phyloP scores from a whole-genome alignment of 768 basidiomycete genomes.

The Strobilomyces dryophilus region DNA sequence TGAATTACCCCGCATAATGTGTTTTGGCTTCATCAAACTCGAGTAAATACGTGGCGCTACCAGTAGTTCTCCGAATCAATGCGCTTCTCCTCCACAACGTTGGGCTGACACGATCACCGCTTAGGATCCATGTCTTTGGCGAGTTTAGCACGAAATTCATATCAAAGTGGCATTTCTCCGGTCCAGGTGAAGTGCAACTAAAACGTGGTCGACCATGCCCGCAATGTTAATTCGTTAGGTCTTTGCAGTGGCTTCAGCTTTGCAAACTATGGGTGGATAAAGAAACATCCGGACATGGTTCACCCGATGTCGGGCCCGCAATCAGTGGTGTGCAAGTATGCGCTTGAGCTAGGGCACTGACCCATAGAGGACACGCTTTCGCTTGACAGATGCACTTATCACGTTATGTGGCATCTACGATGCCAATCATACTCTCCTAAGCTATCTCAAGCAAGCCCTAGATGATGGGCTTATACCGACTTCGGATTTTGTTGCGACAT shows the following conservation, averaged over 20 bases:
- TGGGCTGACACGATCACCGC: not conserved
- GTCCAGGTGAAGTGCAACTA: slow-evolving; percentile 45
- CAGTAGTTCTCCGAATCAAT: too few species aligned
- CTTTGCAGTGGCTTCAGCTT: slow-evolving; percentile 60
- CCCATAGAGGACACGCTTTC: not conserved
- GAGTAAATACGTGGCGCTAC: too few species aligned
- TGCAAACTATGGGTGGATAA: slow-evolving; percentile 60
- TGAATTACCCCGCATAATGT: not conserved
- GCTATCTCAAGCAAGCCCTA: slow-evolving; percentile 61
- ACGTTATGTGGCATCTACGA: slow-evolving; percentile 64
- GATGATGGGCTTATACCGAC: slow-evolving; percentile 53
- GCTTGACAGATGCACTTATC: slow-evolving; percentile 59
- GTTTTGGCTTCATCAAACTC: not conserved
- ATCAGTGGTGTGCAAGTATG: slow-evolving; percentile 49
- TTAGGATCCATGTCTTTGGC: slow-evolving; percentile 54
- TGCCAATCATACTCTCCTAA: slow-evolving; percentile 63
- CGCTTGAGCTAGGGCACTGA: not conserved
- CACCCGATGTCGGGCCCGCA: slow-evolving; percentile 43
- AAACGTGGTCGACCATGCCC: not conserved
- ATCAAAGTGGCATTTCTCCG: slow-evolving; percentile 64
- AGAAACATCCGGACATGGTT: slow-evolving; percentile 35
- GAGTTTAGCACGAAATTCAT: slow-evolving; percentile 69
- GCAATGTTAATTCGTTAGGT: not conserved
- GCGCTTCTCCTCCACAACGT: not conserved
- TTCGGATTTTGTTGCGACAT: slow-evolving; percentile 56